phyloP scores from a whole-genome alignment of 495 filamentous ascomycete species.

The Neurospora tetrasperma region DNA sequence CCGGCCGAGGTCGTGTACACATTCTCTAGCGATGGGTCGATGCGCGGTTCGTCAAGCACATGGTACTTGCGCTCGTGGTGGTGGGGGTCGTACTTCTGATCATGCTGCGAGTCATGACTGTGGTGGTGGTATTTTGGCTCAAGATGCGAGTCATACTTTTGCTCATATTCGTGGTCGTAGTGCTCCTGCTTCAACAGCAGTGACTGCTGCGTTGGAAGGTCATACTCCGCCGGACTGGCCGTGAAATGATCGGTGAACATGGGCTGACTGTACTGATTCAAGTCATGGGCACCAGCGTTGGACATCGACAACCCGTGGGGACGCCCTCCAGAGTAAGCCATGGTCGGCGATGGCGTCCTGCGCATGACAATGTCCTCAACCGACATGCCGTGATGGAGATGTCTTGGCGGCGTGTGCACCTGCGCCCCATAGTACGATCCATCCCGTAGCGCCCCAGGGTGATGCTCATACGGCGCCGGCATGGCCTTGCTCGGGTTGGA shows the following conservation, averaged over 20 bases:
- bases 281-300: background rate
- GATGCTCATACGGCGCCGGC: slow-evolving; percentile 43
- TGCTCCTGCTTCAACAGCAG: background rate
- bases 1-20: slow-evolving; percentile 5
- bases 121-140: background rate
- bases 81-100: background rate
- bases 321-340: slow-evolving; percentile 11
- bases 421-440: slow-evolving; percentile 51
- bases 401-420: slow-evolving; percentile 30
- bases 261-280: slow-evolving; percentile 9
- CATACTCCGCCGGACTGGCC: background rate
- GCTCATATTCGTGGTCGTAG: background rate
- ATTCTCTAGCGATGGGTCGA: slow-evolving; percentile 16
- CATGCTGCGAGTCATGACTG: background rate
- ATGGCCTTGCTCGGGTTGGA: slow-evolving; percentile 51
- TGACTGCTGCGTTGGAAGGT: background rate
- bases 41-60: background rate
- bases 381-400: slow-evolving; percentile 24
- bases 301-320: background rate
- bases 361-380: slow-evolving; percentile 44
- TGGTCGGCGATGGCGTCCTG: slow-evolving; percentile 32
- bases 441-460: slow-evolving; percentile 31
- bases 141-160: background rate
- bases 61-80: background rate
- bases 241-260: background rate